Evolutionary conservation across 1,284 basidiomycete genomes (phyloP), one percentile per base, ranked within the genome.

Genomic region (Sporisorium graminicola): DNA sequence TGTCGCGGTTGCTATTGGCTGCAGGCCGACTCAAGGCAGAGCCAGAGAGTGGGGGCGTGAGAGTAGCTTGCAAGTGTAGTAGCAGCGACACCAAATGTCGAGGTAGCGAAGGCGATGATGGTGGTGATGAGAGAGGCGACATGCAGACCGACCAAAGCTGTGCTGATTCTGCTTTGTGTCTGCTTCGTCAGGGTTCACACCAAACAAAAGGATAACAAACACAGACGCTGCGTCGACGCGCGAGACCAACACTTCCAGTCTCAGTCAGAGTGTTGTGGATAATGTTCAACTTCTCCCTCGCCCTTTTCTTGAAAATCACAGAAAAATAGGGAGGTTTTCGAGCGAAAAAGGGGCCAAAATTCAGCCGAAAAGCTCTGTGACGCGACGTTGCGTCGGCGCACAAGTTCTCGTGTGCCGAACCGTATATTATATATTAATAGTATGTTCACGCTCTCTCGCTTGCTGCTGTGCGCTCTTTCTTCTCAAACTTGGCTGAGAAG

Each of bases 111-210:
- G 33, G 29, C 50, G 13, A n/a, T 8, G 50, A 44, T 29, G 53
- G 44, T 55, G 53, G 42, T 44, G 42, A 33, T 20, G 40, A 55
- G 37, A 40, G 20, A 55, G 22, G 50, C 29, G 37, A 55, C 27
- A 27, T 33, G 43, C 29, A 29, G 18, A 50, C n/a, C n/a, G n/a
- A n/a, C n/a, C n/a, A n/a, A 52, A 35, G 50, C 56, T 49, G 56
- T 49, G 56, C 29, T 49, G 47, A 16, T 33, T 27, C 27, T 50
- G 40, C 14, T 40, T 35, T 22, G 20, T 31, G 37, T n/a, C 37
- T n/a, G 18, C 37, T 35, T 27, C 44, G 49, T 49, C 56, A 58
- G 56, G 56, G 56, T 58, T 58, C 56, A 58, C 24, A 13, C 33
- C 3, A 5, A 10, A 22, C 44, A 20, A 26, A 37, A 33, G n/a